Evolutionary conservation across 768 basidiomycete species (phyloP), one percentile per base, ranked within the genome.

Genomic region (Lentinula detonsa): DNA sequence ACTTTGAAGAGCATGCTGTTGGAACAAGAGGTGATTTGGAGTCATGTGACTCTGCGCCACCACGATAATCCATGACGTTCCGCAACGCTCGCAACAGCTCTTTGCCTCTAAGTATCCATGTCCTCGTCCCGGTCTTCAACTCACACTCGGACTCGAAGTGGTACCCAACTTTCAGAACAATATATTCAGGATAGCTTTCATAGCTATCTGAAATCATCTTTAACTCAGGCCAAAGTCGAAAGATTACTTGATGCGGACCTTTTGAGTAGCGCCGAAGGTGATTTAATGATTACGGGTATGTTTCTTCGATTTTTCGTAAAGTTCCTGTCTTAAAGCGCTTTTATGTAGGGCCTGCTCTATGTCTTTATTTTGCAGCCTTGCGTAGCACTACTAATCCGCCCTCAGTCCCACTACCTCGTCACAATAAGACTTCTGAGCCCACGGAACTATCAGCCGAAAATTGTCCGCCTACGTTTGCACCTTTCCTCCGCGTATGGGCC

Each of bases 201-300:
- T 73, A 83, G 81, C 67, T 94, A 90, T 66, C 83, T 93, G 66
- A 88, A 87, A 66, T 88, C 87, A 1, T 90, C 90, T 0, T 74
- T 94, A 10, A 80, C 88, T 0, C 85, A 87, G 66, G 93, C 92
- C 0, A 92, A 90, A 67, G 81, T 79, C 0, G 93, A 95, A 71
- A 74, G 77, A 3, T 76, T 95, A 1, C 75, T 95, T 37, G 88
- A 90, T 67, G 82, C 82, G 6, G 86, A 91, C 45, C 71, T 91
- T 1, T 75, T 94, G 5, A 87, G 86, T 39, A 87, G 85, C 49
- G 93, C 90, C 10, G 89, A 92, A 73, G 83, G 79, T 0, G 91
- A 94, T 77, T 72, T 94, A 34, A 93, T 93, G 91, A 88, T 94
- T 61, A 86, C 89, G 69, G 91, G 92, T 85, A 54, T 63, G 79